Base-by-base conservation (phyloP, 169 alveolate species). In the Cardiosporidium cionae region DNA sequence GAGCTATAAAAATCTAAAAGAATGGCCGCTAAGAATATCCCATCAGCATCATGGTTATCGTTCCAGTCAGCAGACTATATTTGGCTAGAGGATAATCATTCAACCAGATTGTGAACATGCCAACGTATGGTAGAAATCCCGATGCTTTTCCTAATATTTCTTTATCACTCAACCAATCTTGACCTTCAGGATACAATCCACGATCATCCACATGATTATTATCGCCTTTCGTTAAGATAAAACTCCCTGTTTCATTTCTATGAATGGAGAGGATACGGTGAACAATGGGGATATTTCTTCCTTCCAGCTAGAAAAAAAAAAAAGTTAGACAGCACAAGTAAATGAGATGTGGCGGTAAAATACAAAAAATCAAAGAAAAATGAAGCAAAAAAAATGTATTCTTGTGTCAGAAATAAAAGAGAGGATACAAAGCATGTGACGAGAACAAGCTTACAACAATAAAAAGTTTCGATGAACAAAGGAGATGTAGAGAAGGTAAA, bases 51-150 rank as follows among this genome's bases (percentile, higher is more conserved):
- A n/a, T n/a, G n/a, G n/a, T n/a, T n/a, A n/a, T n/a, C n/a, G n/a
- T n/a, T n/a, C n/a, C n/a, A n/a, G n/a, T n/a, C n/a, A n/a, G n/a
- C n/a, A n/a, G n/a, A n/a, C n/a, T n/a, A n/a, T n/a, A n/a, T n/a
- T n/a, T n/a, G n/a, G n/a, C n/a, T n/a, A n/a, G n/a, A n/a, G 97
- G 96, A 78, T 94, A 91, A 70, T 92, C 97, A 85, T 92, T 92
- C 53, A 94, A 81, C 65, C 87, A 76, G 33, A 94, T 91, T 22
- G 98, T 94, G 36, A 93, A 85, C 82, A 91, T 87, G 0, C 98
- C 98, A 28, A 90, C 93, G 86, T 90, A 90, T 22, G 98, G 98
- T 9, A 89, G 74, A 52, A 78, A 83, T 84, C 87, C 94, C 54
- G 86, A 84, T 16, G 94, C 90, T 66, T 88, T 84, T n/a, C 98